Evolutionary conservation across 352 stramenopile genomes (phyloP).

Genomic region (Phytophthora citrophthora): DNA sequence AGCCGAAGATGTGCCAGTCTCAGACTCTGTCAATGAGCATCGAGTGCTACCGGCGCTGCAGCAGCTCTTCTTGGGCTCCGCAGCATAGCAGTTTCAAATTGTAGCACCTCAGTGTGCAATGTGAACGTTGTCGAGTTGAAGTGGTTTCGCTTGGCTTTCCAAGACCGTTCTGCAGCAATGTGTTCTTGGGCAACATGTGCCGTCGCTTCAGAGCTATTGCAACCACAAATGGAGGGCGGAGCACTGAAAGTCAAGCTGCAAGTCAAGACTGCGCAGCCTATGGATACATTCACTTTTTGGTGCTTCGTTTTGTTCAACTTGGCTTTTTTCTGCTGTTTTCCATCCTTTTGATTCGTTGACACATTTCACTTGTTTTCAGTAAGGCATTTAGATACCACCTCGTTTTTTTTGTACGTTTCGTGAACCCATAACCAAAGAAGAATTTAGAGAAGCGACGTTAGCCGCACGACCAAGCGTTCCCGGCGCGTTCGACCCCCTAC

Average conservation of each 20-base stretch:
- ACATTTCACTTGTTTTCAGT: conserved; percentile 4
- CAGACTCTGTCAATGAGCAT: conserved; percentile 49
- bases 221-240: conserved; percentile 6
- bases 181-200: conserved; percentile 5
- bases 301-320: conserved; percentile 24
- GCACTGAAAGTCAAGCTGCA: background rate
- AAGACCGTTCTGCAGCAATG: conserved; percentile 6
- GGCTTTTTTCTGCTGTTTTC: conserved; percentile 12
- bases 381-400: conserved; percentile 1
- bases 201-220: background rate
- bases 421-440: conserved; percentile 21
- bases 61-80: conserved; percentile 44
- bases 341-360: conserved; percentile 2
- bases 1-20: conserved; percentile 43
- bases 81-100: conserved; percentile 2
- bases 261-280: background rate
- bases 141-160: conserved; percentile 20
- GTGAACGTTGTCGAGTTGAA: conserved; percentile 11
- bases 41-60: conserved; percentile 42
- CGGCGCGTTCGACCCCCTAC: conserved; percentile 23
- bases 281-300: background rate
- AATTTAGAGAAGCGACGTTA: conserved; percentile 17
- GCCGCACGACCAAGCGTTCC: conserved; percentile 22
- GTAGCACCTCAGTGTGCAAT: conserved; percentile 2
- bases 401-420: background rate